phyloP scores from a whole-genome alignment of 805 yeast genomes.

The Candida awuae region DNA sequence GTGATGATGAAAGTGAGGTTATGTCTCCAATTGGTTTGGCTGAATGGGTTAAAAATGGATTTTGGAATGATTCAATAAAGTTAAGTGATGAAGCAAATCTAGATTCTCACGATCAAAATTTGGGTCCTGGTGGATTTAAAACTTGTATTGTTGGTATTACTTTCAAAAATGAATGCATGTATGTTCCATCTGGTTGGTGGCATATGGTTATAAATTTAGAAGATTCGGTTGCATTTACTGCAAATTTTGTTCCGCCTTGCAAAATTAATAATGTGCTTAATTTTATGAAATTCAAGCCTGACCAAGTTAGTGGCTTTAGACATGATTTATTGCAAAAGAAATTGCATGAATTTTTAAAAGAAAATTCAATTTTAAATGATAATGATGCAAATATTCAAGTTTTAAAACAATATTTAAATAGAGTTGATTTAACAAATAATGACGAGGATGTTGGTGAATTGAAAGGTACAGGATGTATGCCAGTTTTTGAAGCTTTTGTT shows the following conservation, averaged over 20 bases:
- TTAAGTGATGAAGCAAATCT: slow-evolving; percentile 32
- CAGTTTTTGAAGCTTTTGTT: slow-evolving; percentile 55
- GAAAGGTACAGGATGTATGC: slow-evolving; percentile 29
- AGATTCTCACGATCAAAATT: slow-evolving; percentile 17
- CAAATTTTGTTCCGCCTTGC: slow-evolving; percentile 71
- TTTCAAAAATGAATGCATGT: slow-evolving; percentile 73
- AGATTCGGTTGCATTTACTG: slow-evolving; percentile 80
- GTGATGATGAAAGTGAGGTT: slow-evolving; percentile 74
- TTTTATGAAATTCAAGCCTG: slow-evolving; percentile 57
- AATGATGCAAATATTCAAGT: slow-evolving; percentile 13
- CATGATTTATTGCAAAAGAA: slow-evolving; percentile 41
- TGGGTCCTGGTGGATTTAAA: slow-evolving; percentile 12
- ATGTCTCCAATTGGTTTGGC: slow-evolving; percentile 89
- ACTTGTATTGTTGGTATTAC: slow-evolving; percentile 64
- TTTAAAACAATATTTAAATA: slow-evolving; percentile 8
- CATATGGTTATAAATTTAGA: slow-evolving; percentile 83
- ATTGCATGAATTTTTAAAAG: slow-evolving; percentile 26
- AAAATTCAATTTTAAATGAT: background rate
- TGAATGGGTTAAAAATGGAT: slow-evolving; percentile 83
- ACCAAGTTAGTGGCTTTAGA: slow-evolving; percentile 77
- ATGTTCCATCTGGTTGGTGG: slow-evolving; percentile 98
- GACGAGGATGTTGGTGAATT: slow-evolving; percentile 64
- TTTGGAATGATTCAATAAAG: slow-evolving; percentile 58
- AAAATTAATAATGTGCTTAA: slow-evolving; percentile 53
- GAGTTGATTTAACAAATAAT: slow-evolving; percentile 20